Evolutionary conservation across 495 filamentous ascomycete species (phyloP), one percentile per base, ranked within the genome.

Genomic region (Aspergillus panamensis): DNA sequence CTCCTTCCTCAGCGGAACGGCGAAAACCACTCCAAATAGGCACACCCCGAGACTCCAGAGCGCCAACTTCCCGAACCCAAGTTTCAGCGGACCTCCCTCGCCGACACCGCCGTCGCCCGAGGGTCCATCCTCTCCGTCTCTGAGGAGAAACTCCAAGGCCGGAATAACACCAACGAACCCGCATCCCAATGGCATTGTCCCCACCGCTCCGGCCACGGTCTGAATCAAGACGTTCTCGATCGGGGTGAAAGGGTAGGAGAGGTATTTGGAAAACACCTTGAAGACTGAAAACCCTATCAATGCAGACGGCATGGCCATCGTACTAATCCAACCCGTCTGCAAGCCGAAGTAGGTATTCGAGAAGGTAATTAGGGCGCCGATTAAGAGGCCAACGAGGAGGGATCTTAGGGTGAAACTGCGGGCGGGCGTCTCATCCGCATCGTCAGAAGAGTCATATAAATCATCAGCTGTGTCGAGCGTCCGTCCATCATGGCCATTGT

Each of bases 161-260:
- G 95, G 95, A 54, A 96, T 87, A 2, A 91, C 91, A 4, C 90
- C 94, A 8, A 98, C 93, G 67, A 97, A 97, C 1, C 94, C 94
- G 63, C 94, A 96, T 0, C 92, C 92, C 20, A 99, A 71, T 6
- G 95, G 95, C 94, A 97, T 97, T 5, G 93, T 96, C 0, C 94
- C 95, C 68, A 97, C 92, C 20, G 89, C 87, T 9, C 93, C 92
- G 0, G 95, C 94, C 40, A 99, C 93, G 5, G 92, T 96, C 75
- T 97, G 95, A 6, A 99, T 92, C 30, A 99, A 81, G 8, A 98
- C 95, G 69, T 99, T 99, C 73, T 99, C 95, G 29, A 97, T 90
- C 0, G 93, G 92, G 6, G 88, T 89, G 65, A 97, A 97, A 3
- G 92, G 91, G 53, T 86, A 84, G 31, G 78, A 77, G 5, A 96